Percentiles rank a stretch among this genome's conserved stretches.
Evolutionary conservation across 768 basidiomycete species (phyloP).

Genomic region (Kwoniella sp.): DNA sequence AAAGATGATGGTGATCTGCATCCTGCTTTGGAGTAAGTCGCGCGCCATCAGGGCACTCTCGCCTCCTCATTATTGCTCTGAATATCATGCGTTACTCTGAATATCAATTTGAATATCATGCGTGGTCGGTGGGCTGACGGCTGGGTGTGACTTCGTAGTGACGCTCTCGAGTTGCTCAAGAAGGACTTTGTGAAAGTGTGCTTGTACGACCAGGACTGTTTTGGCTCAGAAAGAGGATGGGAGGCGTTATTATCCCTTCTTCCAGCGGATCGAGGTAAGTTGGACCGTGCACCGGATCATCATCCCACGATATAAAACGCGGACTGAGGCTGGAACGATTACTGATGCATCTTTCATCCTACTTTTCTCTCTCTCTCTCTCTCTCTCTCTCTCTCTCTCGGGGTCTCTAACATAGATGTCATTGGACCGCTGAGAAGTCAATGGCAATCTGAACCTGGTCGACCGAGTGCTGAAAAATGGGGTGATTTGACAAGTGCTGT

Average conservation of each 20-base stretch:
- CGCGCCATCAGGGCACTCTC: background rate
- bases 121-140: no score
- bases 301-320: no score
- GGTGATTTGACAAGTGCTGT: constrained; percentile 59
- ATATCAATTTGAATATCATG: no score
- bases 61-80: no score
- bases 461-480: constrained; percentile 75
- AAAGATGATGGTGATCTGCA: constrained; percentile 62
- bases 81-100: no score
- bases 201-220: constrained; percentile 81
- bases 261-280: constrained; percentile 62
- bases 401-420: no score
- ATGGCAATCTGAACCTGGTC: constrained; percentile 64
- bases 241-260: constrained; percentile 73
- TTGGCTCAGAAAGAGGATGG: constrained; percentile 69
- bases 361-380: no score
- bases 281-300: no score
- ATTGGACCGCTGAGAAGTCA: constrained; percentile 61
- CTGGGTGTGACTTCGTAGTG: constrained; percentile 55
- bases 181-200: constrained; percentile 68
- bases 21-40: constrained; percentile 69
- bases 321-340: no score
- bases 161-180: constrained; percentile 62
- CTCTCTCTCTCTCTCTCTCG: no score
- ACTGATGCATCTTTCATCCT: no score